phyloP scores from a whole-genome alignment of 306 rosid species.

The Pyrus betulifolia region DNA sequence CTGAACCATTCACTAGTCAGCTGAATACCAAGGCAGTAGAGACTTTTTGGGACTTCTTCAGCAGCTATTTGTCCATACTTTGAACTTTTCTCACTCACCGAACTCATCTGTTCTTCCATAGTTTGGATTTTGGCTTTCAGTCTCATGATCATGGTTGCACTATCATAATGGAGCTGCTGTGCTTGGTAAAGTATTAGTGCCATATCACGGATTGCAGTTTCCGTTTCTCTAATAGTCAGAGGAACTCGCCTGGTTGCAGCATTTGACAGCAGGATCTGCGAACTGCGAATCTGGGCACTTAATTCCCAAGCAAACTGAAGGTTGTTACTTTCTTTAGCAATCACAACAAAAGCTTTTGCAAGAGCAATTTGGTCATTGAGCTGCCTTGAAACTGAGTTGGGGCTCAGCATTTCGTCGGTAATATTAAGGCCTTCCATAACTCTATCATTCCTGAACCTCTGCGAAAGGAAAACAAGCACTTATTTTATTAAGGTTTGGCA shows the following conservation, averaged over 20 bases:
- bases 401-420: conserved; percentile 72
- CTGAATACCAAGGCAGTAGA: conserved; percentile 77
- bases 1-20: conserved; percentile 75
- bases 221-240: conserved; percentile 56
- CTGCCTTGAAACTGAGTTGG: conserved; percentile 67
- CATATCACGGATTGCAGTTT: conserved; percentile 60
- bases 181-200: conserved; percentile 72
- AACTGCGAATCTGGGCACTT: conserved; percentile 86
- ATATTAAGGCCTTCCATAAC: conserved; percentile 74
- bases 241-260: conserved; percentile 75
- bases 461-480: conserved; percentile 23
- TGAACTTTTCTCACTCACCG: conserved; percentile 72
- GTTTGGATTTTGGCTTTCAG: conserved; percentile 75
- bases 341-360: conserved; percentile 83
- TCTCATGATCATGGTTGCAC: conserved; percentile 88
- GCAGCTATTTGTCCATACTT: conserved; percentile 93
- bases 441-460: conserved; percentile 65
- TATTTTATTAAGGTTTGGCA: neutral
- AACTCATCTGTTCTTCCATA: conserved; percentile 74
- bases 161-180: conserved; percentile 84
- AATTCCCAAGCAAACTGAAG: conserved; percentile 94
- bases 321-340: conserved; percentile 80
- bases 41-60: conserved; percentile 82
- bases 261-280: conserved; percentile 70
- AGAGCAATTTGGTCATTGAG: conserved; percentile 76